Evolutionary conservation across 2,329 filamentous ascomycete genomes (phyloP).

Genomic region (Alternaria angustiovoidea): DNA sequence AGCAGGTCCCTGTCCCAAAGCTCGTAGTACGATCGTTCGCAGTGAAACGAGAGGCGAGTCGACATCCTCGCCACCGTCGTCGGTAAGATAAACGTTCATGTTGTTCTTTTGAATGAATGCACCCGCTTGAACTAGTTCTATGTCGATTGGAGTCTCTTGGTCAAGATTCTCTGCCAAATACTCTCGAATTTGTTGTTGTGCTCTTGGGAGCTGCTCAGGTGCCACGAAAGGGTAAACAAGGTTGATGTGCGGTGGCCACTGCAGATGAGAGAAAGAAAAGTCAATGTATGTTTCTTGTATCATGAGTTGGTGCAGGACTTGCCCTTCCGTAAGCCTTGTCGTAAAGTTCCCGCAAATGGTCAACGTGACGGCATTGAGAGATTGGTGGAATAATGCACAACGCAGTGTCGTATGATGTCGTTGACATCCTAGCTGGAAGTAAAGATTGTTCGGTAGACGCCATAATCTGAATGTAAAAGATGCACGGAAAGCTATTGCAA

Average conservation of each 20-base stretch:
- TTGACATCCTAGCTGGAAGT: conserved; percentile 22
- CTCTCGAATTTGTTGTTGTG: conserved; percentile 53
- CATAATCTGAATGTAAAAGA: conserved; percentile 21
- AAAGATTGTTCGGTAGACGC: conserved; percentile 16
- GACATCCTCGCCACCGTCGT: conserved; percentile 5
- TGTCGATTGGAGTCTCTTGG: background rate
- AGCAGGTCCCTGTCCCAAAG: conserved; percentile 31
- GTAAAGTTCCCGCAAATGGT: conserved; percentile 67
- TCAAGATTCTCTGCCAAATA: conserved; percentile 33
- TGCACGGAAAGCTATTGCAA: background rate
- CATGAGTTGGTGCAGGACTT: background rate
- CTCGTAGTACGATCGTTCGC: conserved; percentile 29
- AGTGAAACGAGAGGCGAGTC: conserved; percentile 23
- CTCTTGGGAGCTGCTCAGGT: conserved; percentile 56
- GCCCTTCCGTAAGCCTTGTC: conserved; percentile 64
- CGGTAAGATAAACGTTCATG: conserved; percentile 53
- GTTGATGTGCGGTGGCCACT: conserved; percentile 73
- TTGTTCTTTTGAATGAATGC: conserved; percentile 60
- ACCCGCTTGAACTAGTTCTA: conserved; percentile 53
- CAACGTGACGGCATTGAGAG: conserved; percentile 58
- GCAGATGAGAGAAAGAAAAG: background rate
- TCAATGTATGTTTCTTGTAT: background rate
- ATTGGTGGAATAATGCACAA: conserved; percentile 67
- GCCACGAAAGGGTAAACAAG: conserved; percentile 71
- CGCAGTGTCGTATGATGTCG: conserved; percentile 64